phyloP scores from a whole-genome alignment of 495 filamentous ascomycete species.

The Coniosporium apollinis region DNA sequence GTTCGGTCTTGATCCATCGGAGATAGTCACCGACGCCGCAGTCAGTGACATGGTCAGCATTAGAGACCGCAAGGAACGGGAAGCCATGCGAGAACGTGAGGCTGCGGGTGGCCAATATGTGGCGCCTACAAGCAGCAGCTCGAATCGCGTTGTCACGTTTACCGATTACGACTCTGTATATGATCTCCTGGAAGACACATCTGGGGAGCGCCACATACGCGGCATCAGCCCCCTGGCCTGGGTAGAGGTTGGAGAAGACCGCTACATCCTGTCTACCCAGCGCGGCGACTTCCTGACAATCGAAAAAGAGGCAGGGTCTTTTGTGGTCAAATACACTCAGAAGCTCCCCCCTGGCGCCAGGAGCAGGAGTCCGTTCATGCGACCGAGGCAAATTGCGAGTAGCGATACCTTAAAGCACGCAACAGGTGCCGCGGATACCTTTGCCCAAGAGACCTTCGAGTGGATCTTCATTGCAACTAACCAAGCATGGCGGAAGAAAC shows the following conservation, averaged over 20 bases:
- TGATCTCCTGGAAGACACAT: slow-evolving; percentile 73
- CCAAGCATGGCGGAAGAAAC: slow-evolving; percentile 47
- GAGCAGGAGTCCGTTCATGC: slow-evolving; percentile 38
- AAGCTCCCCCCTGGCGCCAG: slow-evolving; percentile 8
- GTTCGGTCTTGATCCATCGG: slow-evolving; percentile 81
- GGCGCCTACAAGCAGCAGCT: too few species aligned
- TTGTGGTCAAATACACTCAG: slow-evolving; percentile 14
- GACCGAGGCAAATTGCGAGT: slow-evolving; percentile 46
- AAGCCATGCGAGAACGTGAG: slow-evolving; percentile 7
- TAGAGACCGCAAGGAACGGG: slow-evolving; percentile 26
- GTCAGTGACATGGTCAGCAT: slow-evolving; percentile 38
- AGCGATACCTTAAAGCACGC: slow-evolving; percentile 48
- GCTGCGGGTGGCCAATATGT: background rate
- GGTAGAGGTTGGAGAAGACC: slow-evolving; percentile 51
- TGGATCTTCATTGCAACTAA: slow-evolving; percentile 36
- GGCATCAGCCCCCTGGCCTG: slow-evolving; percentile 55
- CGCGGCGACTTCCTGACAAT: slow-evolving; percentile 45
- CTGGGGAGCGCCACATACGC: slow-evolving; percentile 60
- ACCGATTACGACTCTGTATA: slow-evolving; percentile 80
- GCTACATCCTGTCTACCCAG: slow-evolving; percentile 46
- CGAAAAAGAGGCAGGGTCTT: slow-evolving; percentile 25
- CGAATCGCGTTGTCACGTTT: slow-evolving; percentile 39
- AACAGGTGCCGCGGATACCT: slow-evolving; percentile 70
- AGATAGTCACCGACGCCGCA: slow-evolving; percentile 47
- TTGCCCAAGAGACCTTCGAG: slow-evolving; percentile 46